Percentiles rank a stretch among this genome's conserved stretches.
Evolutionary conservation across 148 eudicot species (phyloP).

Genomic region (Fallopia convolvulus): DNA sequence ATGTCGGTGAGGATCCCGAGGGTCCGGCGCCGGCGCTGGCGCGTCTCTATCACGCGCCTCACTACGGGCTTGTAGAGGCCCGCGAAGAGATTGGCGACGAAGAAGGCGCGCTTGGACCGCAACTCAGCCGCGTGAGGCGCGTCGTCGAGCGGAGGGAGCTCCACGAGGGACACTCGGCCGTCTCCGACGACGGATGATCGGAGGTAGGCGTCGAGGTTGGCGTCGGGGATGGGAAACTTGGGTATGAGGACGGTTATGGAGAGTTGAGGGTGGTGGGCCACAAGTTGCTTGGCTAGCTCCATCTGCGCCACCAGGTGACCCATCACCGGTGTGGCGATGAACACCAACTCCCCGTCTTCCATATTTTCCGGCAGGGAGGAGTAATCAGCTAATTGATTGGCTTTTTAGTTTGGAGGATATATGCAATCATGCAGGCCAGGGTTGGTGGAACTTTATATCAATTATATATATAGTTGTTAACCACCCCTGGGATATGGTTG

Average conservation of each 20-base stretch:
- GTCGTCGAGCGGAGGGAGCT: background rate
- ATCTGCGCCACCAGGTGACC: constrained; percentile 43
- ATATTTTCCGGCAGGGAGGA: background rate
- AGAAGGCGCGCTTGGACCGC: background rate
- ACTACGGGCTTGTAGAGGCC: background rate
- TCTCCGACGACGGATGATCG: background rate
- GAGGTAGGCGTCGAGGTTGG: constrained; percentile 12
- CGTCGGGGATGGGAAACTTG: background rate
- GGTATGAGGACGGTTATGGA: constrained; percentile 8
- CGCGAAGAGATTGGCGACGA: background rate
- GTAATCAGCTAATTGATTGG: too few species aligned
- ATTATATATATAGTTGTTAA: too few species aligned
- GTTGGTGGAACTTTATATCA: too few species aligned
- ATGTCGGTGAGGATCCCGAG: constrained; percentile 23
- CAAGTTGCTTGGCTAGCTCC: constrained; percentile 26
- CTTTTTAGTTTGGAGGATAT: too few species aligned
- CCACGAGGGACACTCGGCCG: background rate
- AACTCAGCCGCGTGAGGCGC: background rate
- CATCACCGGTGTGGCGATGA: constrained; percentile 46
- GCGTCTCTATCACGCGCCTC: background rate
- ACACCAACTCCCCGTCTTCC: constrained; percentile 28
- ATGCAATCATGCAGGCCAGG: too few species aligned
- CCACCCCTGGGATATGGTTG: too few species aligned
- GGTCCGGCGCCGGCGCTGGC: background rate
- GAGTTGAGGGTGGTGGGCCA: constrained; percentile 26